Base-by-base conservation (phyloP, 2,329 filamentous ascomycete species). In the Lecanicillium sp. region DNA sequence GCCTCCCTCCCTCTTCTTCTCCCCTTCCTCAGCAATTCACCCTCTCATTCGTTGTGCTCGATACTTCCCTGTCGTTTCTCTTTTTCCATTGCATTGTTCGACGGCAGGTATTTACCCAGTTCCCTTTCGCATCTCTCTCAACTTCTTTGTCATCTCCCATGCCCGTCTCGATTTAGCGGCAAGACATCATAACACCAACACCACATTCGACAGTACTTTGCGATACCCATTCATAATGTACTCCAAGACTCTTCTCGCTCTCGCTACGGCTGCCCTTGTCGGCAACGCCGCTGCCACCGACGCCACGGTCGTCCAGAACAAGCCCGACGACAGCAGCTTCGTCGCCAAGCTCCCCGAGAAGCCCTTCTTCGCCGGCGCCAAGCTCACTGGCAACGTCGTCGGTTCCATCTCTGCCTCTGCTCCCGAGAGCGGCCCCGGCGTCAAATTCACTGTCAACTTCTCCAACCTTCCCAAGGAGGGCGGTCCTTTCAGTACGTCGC, bases 401-500 rank as follows among this genome's bases (percentile, higher is more conserved):
- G 76, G 81, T 14, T 69, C 57, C 27, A 64, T 85, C 56, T 65
- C 64, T 12, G 75, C 71, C 33, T 64, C 63, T 30, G 66, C 73
- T 33, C 66, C 66, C 33, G 61, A 69, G 1, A 67, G 73, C 47
- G 78, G 77, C 43, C 66, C 71, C 20, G 81, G 81, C 36, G 74
- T 84, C 44, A 62, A 69, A 46, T 78, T 80, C 61, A 64, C 68
- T 46, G 71, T 82, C 54, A 64, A 69, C 26, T 76, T 85, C 58
- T 72, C 69, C 47, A 81, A 81, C 57, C 67, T 86, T 8, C 81
- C 82, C 46, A 67, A 70, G 10, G 66, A 69, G 49, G 72, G 73
- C 36, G 78, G 79, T 2, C 78, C 80, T 11, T 84, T 83, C 67
- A 59, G 81, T 84, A 68, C 57, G 77, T 71, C 15, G 19, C n/a